Evolutionary conservation across 345 rosid genomes (phyloP), one percentile per base, ranked within the genome.

Genomic region (Eucalyptus cloeziana): DNA sequence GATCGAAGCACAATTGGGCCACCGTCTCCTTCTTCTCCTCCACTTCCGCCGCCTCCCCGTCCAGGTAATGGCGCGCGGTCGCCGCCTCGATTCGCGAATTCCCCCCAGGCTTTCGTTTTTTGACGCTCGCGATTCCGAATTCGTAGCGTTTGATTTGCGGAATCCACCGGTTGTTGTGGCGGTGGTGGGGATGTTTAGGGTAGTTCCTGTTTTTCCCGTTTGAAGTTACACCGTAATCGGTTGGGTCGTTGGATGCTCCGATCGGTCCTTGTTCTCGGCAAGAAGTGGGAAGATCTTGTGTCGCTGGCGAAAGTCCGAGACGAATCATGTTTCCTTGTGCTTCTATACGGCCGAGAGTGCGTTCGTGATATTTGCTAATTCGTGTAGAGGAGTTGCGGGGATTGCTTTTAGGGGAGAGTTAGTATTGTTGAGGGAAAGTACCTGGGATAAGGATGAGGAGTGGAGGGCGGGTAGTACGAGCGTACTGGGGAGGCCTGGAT

Each of bases 1-100:
- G 97, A 90, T 97, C 99, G 86, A 98, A 95, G 89, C 97, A 96
- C 90, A 97, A 98, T 89, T 97, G 98, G 99, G 98, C 98, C 27
- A 95, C 99, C 88, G 94, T 98, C 91, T 97, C 99, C 44, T 95
- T 98, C 94, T 98, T 98, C 94, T 95, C 99, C 62, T 97, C 99
- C 89, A 94, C 97, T 37, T 94, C 98, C 45, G 94, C 92, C 91
- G 71, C 95, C 86, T 85, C 95, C 21, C 93, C 96, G 17, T 95
- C 98, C 22, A 96, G 99, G 98, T 97, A 91, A 91, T 40, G 24
- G 83, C 8, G 25, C 47, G 2, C 12, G 47, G 4, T 24, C 24
- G 58, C 11, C 19, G 87, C 87, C 67, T 40, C 87, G 40, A 14
- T 49, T 86, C n/a, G 67, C 31, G 5, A 54, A 33, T 54, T 7